These are phyloP conservation scores for Pichia deserticola DNA, from an alignment of 805 yeast species.

Conservation along the genomic window DNA sequence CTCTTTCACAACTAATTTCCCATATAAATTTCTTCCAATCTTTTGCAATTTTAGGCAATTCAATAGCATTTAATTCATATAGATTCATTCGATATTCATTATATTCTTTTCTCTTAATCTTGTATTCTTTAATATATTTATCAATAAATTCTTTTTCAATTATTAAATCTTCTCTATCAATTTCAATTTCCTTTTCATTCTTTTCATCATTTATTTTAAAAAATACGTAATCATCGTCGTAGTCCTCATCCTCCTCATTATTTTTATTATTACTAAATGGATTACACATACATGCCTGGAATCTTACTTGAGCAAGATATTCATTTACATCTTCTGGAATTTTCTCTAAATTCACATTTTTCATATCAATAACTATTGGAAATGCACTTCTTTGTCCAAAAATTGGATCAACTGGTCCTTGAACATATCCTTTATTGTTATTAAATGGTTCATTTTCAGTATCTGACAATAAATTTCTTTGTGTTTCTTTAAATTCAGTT, in stretches of 20 bases:
- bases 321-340: constrained; percentile 22
- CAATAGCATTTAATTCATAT: constrained; percentile 24
- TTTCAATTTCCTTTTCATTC: neutral
- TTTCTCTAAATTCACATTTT: constrained; percentile 11
- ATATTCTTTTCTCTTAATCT: constrained; percentile 13
- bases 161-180: neutral
- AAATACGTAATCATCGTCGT: constrained; percentile 6
- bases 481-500: neutral
- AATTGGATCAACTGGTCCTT: constrained; percentile 30
- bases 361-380: constrained; percentile 22
- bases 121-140: constrained; percentile 15
- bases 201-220: neutral
- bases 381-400: constrained; percentile 32
- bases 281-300: constrained; percentile 19
- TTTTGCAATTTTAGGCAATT: constrained; percentile 31
- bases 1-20: constrained; percentile 27
- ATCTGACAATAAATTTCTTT: neutral
- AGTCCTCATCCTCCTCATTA: neutral
- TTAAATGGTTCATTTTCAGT: neutral
- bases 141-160: neutral
- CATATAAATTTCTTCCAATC: constrained; percentile 37
- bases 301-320: constrained; percentile 29
- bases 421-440: constrained; percentile 11
- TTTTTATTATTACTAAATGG: constrained; percentile 2
- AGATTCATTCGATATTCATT: constrained; percentile 13